Base-by-base conservation (phyloP, 2,329 filamentous ascomycete genomes). In the Colletotrichum tofieldiae region DNA sequence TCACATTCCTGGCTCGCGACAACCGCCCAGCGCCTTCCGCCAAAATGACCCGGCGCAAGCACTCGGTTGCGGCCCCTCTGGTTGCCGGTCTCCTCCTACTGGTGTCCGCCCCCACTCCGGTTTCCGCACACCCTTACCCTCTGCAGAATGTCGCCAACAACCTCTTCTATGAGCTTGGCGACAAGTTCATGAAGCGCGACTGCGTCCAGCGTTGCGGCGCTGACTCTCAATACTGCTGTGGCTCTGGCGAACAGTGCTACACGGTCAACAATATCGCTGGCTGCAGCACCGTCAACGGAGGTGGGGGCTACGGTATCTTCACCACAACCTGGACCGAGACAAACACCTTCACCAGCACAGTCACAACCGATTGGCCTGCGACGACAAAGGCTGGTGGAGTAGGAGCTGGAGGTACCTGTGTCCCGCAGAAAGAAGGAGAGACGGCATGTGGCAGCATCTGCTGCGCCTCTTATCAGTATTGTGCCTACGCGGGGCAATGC, bases 381-480 rank as follows among this genome's bases (percentile, higher is more conserved):
- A 86, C 86, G 6, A 80, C 82, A 26, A 84, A 84, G 2, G 85
- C 78, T 4, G 65, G 56, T 11, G 71, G 59, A 43, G 67, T 60
- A 11, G 72, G 64, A 23, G 65, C 60, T 20, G 83, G 84, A 29
- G 83, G 80, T 49, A 78, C 84, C 74, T 92, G 90, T 78, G 79
- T 85, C 1, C 88, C 90, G 1, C 78, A 80, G 60, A 83, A 83
- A n/a, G 80, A 84, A 5, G 86, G 88, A 67, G 83, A 93, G 81
- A 87, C 87, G 9, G 85, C 89, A 4, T 95, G 93, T 78, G 93
- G 93, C 41, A 79, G 79, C 64, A 91, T 92, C 71, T 95, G 93
- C 86, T 96, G 93, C 81, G 89, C 89, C 32, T 88, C 84, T 72
- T 89, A 88, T 82, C 92, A 94, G 81, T 92, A 91, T 78, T 95